Conservation (phyloP, 2,329 filamentous ascomycete genomes). For the Aspergillus transmontanensis region DNA sequence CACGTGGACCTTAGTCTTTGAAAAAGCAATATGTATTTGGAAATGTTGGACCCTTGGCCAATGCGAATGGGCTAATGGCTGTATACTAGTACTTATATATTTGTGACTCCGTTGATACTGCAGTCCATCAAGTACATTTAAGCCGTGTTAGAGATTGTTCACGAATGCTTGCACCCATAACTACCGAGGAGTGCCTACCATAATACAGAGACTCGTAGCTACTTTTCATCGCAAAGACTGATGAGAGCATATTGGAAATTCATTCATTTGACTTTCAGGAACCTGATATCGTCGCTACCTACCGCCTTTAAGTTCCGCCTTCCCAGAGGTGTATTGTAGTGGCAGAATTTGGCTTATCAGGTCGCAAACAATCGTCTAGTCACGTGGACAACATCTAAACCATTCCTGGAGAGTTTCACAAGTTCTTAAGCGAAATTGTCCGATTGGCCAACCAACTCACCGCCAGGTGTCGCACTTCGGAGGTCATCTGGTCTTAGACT, state of each 20-base stretch:
- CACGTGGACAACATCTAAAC: too few species aligned
- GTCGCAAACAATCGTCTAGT: too few species aligned
- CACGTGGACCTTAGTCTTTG: background rate
- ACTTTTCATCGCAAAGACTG: background rate
- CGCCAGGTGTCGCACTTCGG: too few species aligned
- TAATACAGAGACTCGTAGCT: background rate
- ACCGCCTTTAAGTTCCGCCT: background rate
- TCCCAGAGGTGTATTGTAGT: background rate
- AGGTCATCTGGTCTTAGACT: too few species aligned
- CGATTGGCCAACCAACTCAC: too few species aligned
- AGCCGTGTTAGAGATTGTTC: background rate
- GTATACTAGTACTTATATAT: background rate
- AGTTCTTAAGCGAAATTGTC: too few species aligned
- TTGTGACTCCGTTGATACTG: background rate
- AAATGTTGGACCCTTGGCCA: background rate
- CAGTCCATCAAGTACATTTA: background rate
- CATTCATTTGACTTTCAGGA: background rate
- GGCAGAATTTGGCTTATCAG: background rate
- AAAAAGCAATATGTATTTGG: background rate
- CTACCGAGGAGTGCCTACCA: background rate
- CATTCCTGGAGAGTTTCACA: too few species aligned
- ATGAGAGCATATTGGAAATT: background rate
- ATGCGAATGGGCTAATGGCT: background rate
- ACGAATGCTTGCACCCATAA: too few species aligned
- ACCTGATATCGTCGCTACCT: background rate